phyloP scores from a whole-genome alignment of 2,329 filamentous ascomycete genomes.

The Colletotrichum musae region DNA sequence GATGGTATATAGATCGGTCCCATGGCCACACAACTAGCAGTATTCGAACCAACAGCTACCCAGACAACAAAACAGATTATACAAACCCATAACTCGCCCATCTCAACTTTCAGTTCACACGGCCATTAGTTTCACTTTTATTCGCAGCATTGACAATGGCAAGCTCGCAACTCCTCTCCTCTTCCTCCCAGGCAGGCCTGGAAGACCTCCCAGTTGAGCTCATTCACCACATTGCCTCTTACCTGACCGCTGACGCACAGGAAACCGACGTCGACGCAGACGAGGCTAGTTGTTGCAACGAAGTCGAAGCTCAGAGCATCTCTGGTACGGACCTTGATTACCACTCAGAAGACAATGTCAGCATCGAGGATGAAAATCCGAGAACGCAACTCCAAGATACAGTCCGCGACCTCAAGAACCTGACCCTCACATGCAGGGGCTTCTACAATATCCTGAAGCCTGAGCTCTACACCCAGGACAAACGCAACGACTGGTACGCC shows the following conservation, averaged over 20 bases:
- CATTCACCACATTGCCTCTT: slow-evolving; percentile 7
- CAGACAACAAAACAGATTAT: no score
- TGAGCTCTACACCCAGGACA: slow-evolving; percentile 5
- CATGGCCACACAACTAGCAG: no score
- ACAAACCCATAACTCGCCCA: no score
- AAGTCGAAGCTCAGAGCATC: neutral
- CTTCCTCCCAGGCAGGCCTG: neutral
- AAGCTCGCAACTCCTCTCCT: no score
- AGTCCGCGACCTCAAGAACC: slow-evolving; percentile 18
- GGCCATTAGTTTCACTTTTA: neutral
- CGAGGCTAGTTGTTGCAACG: neutral
- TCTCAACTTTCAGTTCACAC: no score
- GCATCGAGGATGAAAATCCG: neutral
- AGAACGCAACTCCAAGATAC: neutral
- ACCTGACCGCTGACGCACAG: neutral
- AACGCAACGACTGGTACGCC: slow-evolving; percentile 20
- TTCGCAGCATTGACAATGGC: neutral
- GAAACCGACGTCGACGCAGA: neutral
- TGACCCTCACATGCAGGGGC: neutral
- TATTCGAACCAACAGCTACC: no score
- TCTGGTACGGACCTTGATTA: neutral
- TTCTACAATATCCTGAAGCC: slow-evolving; percentile 1
- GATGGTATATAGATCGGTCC: no score
- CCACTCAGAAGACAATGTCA: neutral
- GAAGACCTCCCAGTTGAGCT: slow-evolving; percentile 3